Percentiles rank a stretch among this genome's conserved stretches.
These are phyloP conservation scores for Catharanthus roseus DNA, from an alignment of 257 asterid species.

Conservation along the genomic window DNA sequence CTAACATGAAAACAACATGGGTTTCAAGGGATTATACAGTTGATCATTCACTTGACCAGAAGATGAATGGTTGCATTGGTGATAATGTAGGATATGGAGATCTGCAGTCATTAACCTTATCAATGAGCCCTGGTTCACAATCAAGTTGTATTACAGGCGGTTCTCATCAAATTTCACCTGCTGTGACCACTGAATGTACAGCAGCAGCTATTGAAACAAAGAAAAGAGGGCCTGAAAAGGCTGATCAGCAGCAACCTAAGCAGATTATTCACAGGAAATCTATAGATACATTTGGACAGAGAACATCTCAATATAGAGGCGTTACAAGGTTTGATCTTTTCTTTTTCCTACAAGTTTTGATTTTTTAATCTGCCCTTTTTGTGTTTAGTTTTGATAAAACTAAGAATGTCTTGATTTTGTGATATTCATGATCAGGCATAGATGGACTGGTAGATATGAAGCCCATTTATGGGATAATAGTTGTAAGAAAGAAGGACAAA, in stretches of 20 bases:
- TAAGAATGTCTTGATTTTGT: background rate
- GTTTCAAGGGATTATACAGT: slow-evolving; percentile 40
- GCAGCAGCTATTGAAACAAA: slow-evolving; percentile 50
- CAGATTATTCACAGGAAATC: slow-evolving; percentile 87
- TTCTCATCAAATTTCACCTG: slow-evolving; percentile 45
- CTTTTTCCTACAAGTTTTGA: background rate
- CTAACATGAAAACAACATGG: slow-evolving; percentile 52
- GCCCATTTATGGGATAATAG: slow-evolving; percentile 99
- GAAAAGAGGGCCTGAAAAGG: slow-evolving; percentile 69
- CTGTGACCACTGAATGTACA: slow-evolving; percentile 37
- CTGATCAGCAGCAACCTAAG: slow-evolving; percentile 45
- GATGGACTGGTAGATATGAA: slow-evolving; percentile 99
- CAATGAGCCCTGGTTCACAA: slow-evolving; percentile 96
- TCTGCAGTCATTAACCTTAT: slow-evolving; percentile 64
- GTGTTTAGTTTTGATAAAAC: too few relatives aligned
- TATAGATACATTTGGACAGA: slow-evolving; percentile 88
- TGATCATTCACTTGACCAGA: slow-evolving; percentile 32
- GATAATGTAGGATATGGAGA: slow-evolving; percentile 59
- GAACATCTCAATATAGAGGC: slow-evolving; percentile 94
- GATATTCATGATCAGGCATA: slow-evolving; percentile 52
- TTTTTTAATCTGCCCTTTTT: background rate
- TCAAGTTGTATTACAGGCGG: slow-evolving; percentile 74
- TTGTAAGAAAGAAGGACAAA: slow-evolving; percentile 99
- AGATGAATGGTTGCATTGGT: slow-evolving; percentile 31
- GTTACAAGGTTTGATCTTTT: slow-evolving; percentile 68